phyloP scores from a whole-genome alignment of 2,329 filamentous ascomycete species.

The Xylaria sp. region DNA sequence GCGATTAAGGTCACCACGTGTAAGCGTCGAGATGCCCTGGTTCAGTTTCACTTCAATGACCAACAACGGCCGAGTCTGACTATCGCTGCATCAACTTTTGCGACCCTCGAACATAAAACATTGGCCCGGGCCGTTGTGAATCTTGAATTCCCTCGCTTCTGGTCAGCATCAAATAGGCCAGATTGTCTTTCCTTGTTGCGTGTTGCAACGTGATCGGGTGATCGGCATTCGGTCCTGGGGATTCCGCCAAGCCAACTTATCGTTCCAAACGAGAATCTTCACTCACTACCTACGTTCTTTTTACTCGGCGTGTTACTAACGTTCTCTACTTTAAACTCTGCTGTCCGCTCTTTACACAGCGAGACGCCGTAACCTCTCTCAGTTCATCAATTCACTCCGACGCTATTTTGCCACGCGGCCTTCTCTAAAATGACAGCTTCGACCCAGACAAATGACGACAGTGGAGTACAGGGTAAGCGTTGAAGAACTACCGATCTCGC shows the following conservation, averaged over 20 bases:
- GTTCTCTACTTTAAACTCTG: constrained; percentile 19
- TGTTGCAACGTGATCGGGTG: constrained; percentile 39
- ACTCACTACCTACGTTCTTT: constrained; percentile 20
- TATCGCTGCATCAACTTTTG: constrained; percentile 20
- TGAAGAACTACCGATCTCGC: background rate
- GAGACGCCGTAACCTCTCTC: background rate
- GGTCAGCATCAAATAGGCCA: constrained; percentile 33
- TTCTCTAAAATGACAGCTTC: constrained; percentile 42
- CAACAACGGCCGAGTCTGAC: constrained; percentile 6
- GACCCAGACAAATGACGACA: constrained; percentile 42
- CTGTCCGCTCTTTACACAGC: background rate
- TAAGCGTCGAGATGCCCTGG: constrained; percentile 18
- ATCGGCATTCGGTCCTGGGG: constrained; percentile 38
- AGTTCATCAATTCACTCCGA: background rate
- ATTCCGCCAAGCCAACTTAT: constrained; percentile 21
- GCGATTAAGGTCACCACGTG: constrained; percentile 8
- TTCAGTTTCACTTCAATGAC: constrained; percentile 11
- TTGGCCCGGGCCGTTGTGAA: constrained; percentile 14
- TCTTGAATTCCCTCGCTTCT: constrained; percentile 29
- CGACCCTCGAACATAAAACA: constrained; percentile 17
- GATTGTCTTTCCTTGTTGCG: constrained; percentile 37
- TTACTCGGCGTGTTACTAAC: constrained; percentile 10
- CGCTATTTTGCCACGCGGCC: constrained; percentile 1
- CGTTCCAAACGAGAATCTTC: constrained; percentile 23
- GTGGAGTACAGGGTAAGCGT: constrained; percentile 44